Evolutionary conservation across 208 protist species (phyloP).

Genomic region (Lotmaria passim): DNA sequence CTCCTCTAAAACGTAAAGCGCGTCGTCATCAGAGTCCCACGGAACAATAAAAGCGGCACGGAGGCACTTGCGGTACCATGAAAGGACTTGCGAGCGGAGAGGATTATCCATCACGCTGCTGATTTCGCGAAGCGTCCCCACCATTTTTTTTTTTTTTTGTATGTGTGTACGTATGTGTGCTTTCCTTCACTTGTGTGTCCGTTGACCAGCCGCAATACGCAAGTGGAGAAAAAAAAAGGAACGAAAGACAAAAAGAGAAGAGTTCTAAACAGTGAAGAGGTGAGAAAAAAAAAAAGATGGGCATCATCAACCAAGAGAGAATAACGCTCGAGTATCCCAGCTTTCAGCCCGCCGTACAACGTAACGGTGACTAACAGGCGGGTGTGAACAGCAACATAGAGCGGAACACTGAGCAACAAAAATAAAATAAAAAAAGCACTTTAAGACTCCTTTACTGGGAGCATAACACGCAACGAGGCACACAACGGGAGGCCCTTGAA

Average conservation of each 20-base stretch:
- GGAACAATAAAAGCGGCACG: constrained; percentile 80
- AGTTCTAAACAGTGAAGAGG: not conserved
- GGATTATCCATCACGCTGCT: constrained; percentile 48
- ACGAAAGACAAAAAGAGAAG: not conserved
- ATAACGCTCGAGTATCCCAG: too few relatives aligned
- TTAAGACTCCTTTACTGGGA: too few relatives aligned
- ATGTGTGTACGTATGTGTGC: not conserved
- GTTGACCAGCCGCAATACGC: too few relatives aligned
- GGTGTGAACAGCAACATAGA: too few relatives aligned
- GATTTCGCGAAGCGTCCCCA: constrained; percentile 24
- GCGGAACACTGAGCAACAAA: too few relatives aligned
- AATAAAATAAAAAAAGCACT: too few relatives aligned
- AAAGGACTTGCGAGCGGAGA: constrained; percentile 66
- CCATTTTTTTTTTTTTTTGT: not conserved
- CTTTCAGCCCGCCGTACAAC: too few relatives aligned
- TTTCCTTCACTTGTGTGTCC: not conserved
- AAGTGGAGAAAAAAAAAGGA: constrained; percentile 12
- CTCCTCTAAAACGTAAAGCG: constrained; percentile 87
- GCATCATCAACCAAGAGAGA: too few relatives aligned
- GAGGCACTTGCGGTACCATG: constrained; percentile 86
- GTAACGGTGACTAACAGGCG: too few relatives aligned
- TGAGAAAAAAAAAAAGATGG: not conserved
- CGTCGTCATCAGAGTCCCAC: constrained; percentile 85
- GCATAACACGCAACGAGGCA: too few relatives aligned
- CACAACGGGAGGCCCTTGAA: too few relatives aligned